Evolutionary conservation across 1,284 basidiomycete genomes (phyloP).

Genomic region (Phellinidium pouzarii): DNA sequence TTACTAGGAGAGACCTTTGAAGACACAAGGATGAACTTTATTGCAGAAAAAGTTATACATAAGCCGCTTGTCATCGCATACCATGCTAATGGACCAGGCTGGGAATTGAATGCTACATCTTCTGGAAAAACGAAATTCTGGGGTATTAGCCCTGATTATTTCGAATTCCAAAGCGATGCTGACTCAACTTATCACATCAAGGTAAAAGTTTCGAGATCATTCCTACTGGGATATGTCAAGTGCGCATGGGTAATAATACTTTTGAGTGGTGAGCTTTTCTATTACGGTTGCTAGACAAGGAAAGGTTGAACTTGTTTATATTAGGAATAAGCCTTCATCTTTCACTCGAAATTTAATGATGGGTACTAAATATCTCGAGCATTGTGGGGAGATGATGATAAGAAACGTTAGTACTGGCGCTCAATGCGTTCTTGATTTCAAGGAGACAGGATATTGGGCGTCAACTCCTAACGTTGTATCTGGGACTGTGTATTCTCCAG

Average conservation of each 20-base stretch:
- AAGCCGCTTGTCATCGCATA: conserved; percentile 81
- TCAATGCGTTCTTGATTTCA: conserved; percentile 72
- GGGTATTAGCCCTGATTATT: conserved; percentile 43
- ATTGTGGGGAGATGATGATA: conserved; percentile 69
- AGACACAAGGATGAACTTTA: conserved; percentile 69
- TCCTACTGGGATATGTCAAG: conserved; percentile 61
- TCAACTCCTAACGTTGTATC: conserved; percentile 65
- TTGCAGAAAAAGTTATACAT: conserved; percentile 86
- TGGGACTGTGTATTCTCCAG: conserved; percentile 50
- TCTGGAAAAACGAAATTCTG: conserved; percentile 84
- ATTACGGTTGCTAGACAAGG: background rate
- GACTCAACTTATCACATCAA: conserved; percentile 28
- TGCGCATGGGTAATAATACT: conserved; percentile 56
- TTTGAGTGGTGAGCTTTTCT: conserved; percentile 54
- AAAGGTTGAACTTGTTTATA: background rate
- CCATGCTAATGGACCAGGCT: conserved; percentile 72
- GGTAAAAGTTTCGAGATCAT: conserved; percentile 83
- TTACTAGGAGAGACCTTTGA: conserved; percentile 89
- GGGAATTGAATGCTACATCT: conserved; percentile 68
- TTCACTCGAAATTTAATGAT: conserved; percentile 88
- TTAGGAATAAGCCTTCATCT: conserved; percentile 77
- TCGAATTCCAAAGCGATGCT: background rate
- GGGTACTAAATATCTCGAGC: conserved; percentile 85
- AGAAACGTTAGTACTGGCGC: conserved; percentile 49
- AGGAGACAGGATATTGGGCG: conserved; percentile 77